These are phyloP conservation scores for Cenchrus purpureus DNA, from an alignment of 176 grass and related monocot genomes.

Conservation along the genomic window DNA sequence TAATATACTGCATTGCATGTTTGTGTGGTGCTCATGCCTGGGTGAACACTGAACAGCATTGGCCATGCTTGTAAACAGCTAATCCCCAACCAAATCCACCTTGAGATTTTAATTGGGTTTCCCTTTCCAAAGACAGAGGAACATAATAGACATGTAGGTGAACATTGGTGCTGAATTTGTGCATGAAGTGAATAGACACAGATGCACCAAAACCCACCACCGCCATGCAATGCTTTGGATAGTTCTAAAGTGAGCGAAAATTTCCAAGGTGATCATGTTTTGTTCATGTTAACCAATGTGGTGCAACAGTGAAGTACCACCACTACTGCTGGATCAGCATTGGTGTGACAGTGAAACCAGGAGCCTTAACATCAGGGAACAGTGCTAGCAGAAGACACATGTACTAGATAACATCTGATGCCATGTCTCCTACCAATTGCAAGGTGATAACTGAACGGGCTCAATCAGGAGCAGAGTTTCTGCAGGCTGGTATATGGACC, in stretches of 20 bases:
- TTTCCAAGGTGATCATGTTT: background rate
- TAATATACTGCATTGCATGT: slow-evolving; percentile 10
- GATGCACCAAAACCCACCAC: too few relatives aligned
- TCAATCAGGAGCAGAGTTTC: slow-evolving; percentile 40
- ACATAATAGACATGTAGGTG: slow-evolving; percentile 10
- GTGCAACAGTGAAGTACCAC: background rate
- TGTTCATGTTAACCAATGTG: slow-evolving; percentile 5
- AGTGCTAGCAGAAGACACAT: slow-evolving; percentile 11
- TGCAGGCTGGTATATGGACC: slow-evolving; percentile 32
- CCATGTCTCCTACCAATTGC: slow-evolving; percentile 37
- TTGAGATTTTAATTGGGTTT: slow-evolving; percentile 17
- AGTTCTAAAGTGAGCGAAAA: background rate
- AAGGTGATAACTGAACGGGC: slow-evolving; percentile 32
- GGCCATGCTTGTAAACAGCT: slow-evolving; percentile 20
- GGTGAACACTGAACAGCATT: background rate
- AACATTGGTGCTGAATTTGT: background rate
- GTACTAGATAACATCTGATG: slow-evolving; percentile 15
- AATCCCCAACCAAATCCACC: slow-evolving; percentile 19
- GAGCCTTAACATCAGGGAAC: slow-evolving; percentile 37
- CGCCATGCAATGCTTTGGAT: background rate
- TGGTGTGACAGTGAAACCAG: slow-evolving; percentile 27
- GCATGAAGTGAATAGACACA: too few relatives aligned
- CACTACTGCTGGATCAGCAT: slow-evolving; percentile 34
- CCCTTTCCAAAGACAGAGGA: slow-evolving; percentile 8
- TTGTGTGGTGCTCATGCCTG: slow-evolving; percentile 4